Conservation (phyloP, 306 rosid species). For the Inga leiocalycina region DNA sequence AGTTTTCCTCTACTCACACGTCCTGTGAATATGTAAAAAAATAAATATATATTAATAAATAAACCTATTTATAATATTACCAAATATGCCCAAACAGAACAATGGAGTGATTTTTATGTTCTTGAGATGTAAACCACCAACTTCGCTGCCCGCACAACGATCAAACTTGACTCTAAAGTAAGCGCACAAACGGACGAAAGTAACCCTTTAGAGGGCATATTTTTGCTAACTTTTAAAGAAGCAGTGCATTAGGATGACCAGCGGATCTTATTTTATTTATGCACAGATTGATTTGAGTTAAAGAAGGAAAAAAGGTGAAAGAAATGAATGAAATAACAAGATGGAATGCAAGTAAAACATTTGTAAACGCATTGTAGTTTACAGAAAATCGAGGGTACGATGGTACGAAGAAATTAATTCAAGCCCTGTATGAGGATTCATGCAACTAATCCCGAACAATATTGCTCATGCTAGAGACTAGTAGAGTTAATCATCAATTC, state of each 20-base stretch:
- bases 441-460: not conserved
- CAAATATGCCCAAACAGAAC: not conserved
- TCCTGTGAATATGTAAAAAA: not conserved
- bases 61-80: not conserved
- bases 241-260: not conserved
- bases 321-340: not conserved
- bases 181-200: not conserved
- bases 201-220: not conserved
- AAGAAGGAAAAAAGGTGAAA: not conserved
- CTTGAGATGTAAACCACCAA: not conserved
- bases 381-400: not conserved
- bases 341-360: not conserved
- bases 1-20: not conserved
- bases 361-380: not conserved
- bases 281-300: not conserved
- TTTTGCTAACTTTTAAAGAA: not conserved
- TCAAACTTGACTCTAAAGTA: not conserved
- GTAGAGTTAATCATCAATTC: not conserved
- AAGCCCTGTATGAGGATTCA: not conserved
- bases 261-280: not conserved
- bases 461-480: not conserved
- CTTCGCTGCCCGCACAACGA: not conserved
- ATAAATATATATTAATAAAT: not conserved
- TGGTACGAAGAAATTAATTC: not conserved
- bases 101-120: not conserved